Base-by-base conservation (phyloP, 2,329 filamentous ascomycete species). In the Aspergillus niger region DNA sequence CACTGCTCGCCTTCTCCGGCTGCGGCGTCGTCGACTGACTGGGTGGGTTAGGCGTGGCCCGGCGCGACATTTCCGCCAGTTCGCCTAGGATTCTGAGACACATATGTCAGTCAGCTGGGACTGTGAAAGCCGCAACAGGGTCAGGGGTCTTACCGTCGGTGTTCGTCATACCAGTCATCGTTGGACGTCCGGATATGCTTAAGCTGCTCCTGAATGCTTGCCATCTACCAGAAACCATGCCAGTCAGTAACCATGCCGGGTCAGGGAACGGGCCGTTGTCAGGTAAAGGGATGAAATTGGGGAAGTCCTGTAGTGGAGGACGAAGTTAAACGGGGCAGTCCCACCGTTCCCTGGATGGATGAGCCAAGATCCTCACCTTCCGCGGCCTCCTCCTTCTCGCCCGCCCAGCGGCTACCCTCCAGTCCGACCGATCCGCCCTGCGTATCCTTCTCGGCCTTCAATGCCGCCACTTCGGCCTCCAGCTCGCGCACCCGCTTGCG, bases 291-390 rank as follows among this genome's bases (percentile, higher is more conserved):
- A 64, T 70, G 68, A 62, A 70, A 73, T 65, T 65, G 58, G 60
- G 69, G 70, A 60, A 74, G 69, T 36, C 32, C 32, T 36, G 32
- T 36, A 11, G 32, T 36, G 13, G 32, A 13, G 32, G 32, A 36
- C 32, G 11, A 36, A 36, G 32, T 36, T 63, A 75, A 74, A 76
- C 71, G 74, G 74, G 77, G 76, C 70, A 70, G 64, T 73, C 77
- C 77, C 77, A 79, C 77, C 77, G 76, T 80, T 78, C 78, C 77
- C 74, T 78, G 74, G 70, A 79, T 79, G 68, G 76, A 77, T 76
- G 76, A 75, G 71, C 77, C 77, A 72, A 78, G 76, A 71, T 77
- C 76, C 77, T 79, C 78, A 77, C 76, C 76, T 79, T 79, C 76
- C 73, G 67, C 69, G 70, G 73, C 67, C 68, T 71, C 69, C 69